These are phyloP conservation scores for Xylogone sp. DNA, from an alignment of 2,329 filamentous ascomycete genomes.

Conservation along the genomic window DNA sequence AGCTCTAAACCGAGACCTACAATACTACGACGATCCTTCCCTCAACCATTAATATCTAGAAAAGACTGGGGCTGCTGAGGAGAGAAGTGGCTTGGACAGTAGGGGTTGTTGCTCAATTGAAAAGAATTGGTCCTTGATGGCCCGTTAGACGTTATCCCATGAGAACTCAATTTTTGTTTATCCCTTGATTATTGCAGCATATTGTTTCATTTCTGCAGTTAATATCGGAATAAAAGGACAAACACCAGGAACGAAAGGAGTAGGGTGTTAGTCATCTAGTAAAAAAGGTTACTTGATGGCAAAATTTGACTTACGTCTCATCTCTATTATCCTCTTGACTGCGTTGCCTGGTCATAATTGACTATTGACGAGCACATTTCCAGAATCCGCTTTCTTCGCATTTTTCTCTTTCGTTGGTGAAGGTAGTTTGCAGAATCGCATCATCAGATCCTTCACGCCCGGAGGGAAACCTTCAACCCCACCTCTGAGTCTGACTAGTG, in stretches of 20 bases:
- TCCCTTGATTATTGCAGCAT: not conserved
- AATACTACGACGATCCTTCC: not conserved
- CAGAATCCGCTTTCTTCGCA: not conserved
- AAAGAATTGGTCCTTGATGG: slow-evolving; percentile 2
- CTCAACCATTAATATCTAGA: not conserved
- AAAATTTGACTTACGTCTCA: not conserved
- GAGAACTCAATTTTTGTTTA: not conserved
- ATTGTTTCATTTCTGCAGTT: not conserved
- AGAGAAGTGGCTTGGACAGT: not conserved
- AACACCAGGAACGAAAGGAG: not conserved
- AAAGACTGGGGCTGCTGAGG: not conserved
- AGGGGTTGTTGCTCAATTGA: not conserved
- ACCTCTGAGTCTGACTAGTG: not conserved
- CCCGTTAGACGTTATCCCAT: slow-evolving; percentile 1
- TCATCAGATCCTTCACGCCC: not conserved
- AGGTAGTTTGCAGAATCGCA: not conserved
- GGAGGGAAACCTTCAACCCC: not conserved
- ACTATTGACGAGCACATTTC: not conserved
- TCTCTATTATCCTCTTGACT: not conserved
- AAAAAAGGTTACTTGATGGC: not conserved
- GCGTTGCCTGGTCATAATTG: not conserved
- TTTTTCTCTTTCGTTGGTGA: not conserved
- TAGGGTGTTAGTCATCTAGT: not conserved
- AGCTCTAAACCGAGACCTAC: not conserved
- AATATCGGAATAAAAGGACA: not conserved